Conservation (phyloP, 371 early-diverging fungal species). For the Mucor velutinosus region DNA sequence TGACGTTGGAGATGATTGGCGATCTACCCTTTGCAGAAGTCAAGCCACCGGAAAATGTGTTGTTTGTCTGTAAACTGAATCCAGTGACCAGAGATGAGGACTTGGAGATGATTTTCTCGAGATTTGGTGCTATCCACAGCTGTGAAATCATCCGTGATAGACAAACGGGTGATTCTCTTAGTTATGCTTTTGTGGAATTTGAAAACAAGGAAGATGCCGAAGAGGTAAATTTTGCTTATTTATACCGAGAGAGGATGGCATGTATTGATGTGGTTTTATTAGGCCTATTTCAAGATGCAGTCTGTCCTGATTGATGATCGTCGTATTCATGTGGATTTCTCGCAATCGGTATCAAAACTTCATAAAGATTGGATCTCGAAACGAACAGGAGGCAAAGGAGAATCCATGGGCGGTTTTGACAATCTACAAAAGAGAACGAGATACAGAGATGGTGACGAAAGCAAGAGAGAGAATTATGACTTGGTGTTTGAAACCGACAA, state of each 20-base stretch:
- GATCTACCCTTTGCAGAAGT: slow-evolving; percentile 97
- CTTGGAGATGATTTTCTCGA: slow-evolving; percentile 89
- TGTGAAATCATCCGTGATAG: slow-evolving; percentile 94
- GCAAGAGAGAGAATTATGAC: slow-evolving; percentile 37
- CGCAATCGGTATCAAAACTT: slow-evolving; percentile 91
- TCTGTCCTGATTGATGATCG: slow-evolving; percentile 96
- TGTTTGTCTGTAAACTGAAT: slow-evolving; percentile 97
- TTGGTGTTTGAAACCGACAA: slow-evolving; percentile 45
- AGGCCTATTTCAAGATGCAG: slow-evolving; percentile 88
- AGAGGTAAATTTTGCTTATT: slow-evolving; percentile 49
- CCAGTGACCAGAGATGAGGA: slow-evolving; percentile 93
- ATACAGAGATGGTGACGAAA: slow-evolving; percentile 40
- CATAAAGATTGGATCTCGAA: slow-evolving; percentile 73
- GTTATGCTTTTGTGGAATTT: slow-evolving; percentile 97
- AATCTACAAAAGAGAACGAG: slow-evolving; percentile 52
- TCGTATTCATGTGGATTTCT: slow-evolving; percentile 97
- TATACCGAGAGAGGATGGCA: neutral
- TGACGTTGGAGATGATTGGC: slow-evolving; percentile 97
- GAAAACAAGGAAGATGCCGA: slow-evolving; percentile 86
- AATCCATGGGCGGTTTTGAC: slow-evolving; percentile 56
- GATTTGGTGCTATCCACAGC: slow-evolving; percentile 88
- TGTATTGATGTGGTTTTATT: neutral
- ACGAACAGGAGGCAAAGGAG: slow-evolving; percentile 41
- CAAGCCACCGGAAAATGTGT: slow-evolving; percentile 94
- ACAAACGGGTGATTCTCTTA: slow-evolving; percentile 82